Evolutionary conservation across 768 basidiomycete genomes (phyloP).

Genomic region (Coprinopsis strossmayeri): DNA sequence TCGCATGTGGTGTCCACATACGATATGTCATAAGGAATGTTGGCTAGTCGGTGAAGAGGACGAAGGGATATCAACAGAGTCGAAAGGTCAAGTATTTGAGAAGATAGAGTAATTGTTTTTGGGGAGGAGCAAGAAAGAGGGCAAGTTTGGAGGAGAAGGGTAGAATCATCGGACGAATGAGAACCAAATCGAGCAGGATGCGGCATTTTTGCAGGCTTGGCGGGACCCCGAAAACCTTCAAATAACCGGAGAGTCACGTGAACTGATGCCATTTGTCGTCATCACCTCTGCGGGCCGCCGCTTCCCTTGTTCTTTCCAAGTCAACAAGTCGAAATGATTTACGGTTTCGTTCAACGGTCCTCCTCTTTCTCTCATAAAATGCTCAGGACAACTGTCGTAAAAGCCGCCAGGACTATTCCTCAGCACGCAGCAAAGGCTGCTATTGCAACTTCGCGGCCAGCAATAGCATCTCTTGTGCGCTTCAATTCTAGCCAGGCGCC

Average conservation of each 20-base stretch:
- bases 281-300: conserved; percentile 7
- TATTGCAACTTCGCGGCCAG: conserved; percentile 8
- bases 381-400: conserved; percentile 22
- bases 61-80: not conserved
- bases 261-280: conserved; percentile 11
- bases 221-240: conserved; percentile 15
- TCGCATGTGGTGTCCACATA: no score
- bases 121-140: not conserved
- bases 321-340: no score
- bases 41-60: not conserved
- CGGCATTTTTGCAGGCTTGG: conserved; percentile 21
- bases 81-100: not conserved
- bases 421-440: not conserved
- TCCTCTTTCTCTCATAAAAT: conserved; percentile 15
- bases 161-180: not conserved
- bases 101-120: not conserved
- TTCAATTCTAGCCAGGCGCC: conserved; percentile 25
- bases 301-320: no score
- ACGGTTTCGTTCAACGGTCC: not conserved
- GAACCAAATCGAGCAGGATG: conserved; percentile 8
- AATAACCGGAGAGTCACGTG: not conserved
- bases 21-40: no score
- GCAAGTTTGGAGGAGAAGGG: not conserved
- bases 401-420: conserved; percentile 15
- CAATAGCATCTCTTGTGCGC: conserved; percentile 17